Evolutionary conservation across 306 rosid genomes (phyloP).

Genomic region (Calophaca sinica): DNA sequence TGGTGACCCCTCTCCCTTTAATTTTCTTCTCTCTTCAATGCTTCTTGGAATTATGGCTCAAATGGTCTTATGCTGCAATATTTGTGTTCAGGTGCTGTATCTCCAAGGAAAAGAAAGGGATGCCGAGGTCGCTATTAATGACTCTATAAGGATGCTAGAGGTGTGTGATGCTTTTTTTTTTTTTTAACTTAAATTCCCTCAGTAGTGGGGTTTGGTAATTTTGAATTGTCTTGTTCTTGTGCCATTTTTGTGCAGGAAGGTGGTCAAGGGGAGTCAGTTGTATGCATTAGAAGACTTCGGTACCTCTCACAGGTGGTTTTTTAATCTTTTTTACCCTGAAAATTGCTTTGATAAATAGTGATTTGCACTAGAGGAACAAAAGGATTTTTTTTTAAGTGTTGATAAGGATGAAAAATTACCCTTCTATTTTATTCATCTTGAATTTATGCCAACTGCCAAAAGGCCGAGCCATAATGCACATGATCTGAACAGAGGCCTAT

Average conservation of each 20-base stretch:
- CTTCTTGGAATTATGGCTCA: slow-evolving; percentile 19
- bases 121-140: slow-evolving; percentile 72
- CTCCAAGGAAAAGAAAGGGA: slow-evolving; percentile 83
- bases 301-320: slow-evolving; percentile 80
- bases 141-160: slow-evolving; percentile 85
- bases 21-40: slow-evolving; percentile 17
- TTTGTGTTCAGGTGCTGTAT: slow-evolving; percentile 70
- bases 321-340: slow-evolving; percentile 14
- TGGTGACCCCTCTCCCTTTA: background rate
- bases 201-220: slow-evolving; percentile 23
- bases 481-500: background rate
- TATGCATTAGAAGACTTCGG: slow-evolving; percentile 73
- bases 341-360: slow-evolving; percentile 28
- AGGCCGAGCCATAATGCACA: slow-evolving; percentile 5
- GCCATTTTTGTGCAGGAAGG: slow-evolving; percentile 64
- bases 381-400: background rate
- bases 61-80: slow-evolving; percentile 35
- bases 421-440: slow-evolving; percentile 9
- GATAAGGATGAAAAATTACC: slow-evolving; percentile 7
- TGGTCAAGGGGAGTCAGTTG: slow-evolving; percentile 69
- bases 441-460: slow-evolving; percentile 16
- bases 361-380: background rate
- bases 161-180: slow-evolving; percentile 56
- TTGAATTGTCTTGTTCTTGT: slow-evolving; percentile 38
- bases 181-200: slow-evolving; percentile 33